Base-by-base conservation (phyloP, 352 stramenopile genomes). In the Globisporangium perplexum region DNA sequence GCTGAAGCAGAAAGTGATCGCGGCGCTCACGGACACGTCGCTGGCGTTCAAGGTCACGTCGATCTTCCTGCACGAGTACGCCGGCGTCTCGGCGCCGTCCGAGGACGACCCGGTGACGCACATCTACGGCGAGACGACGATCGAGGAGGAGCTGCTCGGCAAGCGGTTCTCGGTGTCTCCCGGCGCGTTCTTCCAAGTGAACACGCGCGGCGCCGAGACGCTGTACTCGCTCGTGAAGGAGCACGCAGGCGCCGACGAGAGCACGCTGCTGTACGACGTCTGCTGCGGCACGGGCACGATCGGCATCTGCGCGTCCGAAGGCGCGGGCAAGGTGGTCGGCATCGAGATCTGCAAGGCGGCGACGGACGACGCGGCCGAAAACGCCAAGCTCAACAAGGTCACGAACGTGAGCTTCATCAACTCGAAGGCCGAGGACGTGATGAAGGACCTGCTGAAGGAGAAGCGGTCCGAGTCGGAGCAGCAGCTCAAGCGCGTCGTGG, bases 281-380 rank as follows among this genome's bases (percentile, higher is more conserved):
- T 99, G 96, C 71, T 99, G 96, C 65, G 97, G 96, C 20, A 99
- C 97, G 17, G 97, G 97, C 35, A 98, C 96, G 6, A 99, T 99
- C 55, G 97, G 96, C 1, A 96, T 99, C 56, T 96, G 82, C 47
- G 87, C 95, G 63, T 89, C 96, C 7, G 77, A 90, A 50, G 69
- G 82, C 15, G 75, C 69, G 20, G 77, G 71, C 24, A 90, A 92
- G 65, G 74, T 94, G 26, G 75, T 94, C 10, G 89, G 89, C 3
- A 87, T 96, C 58, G 89, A 97, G 53, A 80, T 97, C 39, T 95
- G 83, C 68, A 88, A 90, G 52, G 71, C 83, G 44, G 91, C 91
- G 20, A 96, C 96, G 20, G 83, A 97, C 52, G 90, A 98, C 48
- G 93, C 93, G 0, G 75, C 64, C 18, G 69, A 74, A 15, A 98